Percentiles rank a stretch among this genome's conserved stretches.
Conservation (phyloP, 257 asterid species). For the Craterostigma plantagineum region DNA sequence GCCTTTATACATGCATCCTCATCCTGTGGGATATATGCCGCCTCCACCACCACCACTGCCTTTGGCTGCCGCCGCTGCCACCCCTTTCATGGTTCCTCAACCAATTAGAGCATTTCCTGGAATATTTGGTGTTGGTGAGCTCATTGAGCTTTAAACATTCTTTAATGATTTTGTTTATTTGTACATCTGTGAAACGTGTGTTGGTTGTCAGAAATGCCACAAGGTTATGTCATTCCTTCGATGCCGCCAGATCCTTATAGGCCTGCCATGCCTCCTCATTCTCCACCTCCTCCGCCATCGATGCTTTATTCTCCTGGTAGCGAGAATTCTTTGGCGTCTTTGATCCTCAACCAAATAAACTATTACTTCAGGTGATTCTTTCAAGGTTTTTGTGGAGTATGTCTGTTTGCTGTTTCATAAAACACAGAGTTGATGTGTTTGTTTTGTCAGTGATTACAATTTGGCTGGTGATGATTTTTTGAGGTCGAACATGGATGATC, state of each 20-base stretch:
- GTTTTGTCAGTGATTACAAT: constrained; percentile 47
- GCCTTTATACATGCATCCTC: constrained; percentile 35
- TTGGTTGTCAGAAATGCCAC: constrained; percentile 28
- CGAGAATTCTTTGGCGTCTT: constrained; percentile 21
- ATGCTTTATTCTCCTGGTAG: constrained; percentile 20
- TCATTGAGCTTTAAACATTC: background rate
- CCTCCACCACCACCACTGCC: constrained; percentile 28
- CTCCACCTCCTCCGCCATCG: constrained; percentile 33
- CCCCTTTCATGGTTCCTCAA: constrained; percentile 31
- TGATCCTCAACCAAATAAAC: constrained; percentile 57
- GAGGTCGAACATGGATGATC: constrained; percentile 56
- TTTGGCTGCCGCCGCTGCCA: constrained; percentile 11
- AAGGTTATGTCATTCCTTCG: constrained; percentile 4
- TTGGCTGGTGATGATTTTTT: constrained; percentile 52
- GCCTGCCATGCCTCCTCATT: constrained; percentile 34
- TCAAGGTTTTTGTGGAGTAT: constrained; percentile 3
- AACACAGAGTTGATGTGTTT: constrained; percentile 7
- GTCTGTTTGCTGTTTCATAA: background rate
- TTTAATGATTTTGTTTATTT: background rate
- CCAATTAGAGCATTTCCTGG: constrained; percentile 33
- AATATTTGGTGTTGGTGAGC: constrained; percentile 47
- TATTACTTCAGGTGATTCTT: constrained; percentile 64
- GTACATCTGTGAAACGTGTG: constrained; percentile 7
- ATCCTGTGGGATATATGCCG: constrained; percentile 25
- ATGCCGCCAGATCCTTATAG: constrained; percentile 22